Conservation (phyloP, 2,329 filamentous ascomycete genomes). For the Aspergillus phoenicis region DNA sequence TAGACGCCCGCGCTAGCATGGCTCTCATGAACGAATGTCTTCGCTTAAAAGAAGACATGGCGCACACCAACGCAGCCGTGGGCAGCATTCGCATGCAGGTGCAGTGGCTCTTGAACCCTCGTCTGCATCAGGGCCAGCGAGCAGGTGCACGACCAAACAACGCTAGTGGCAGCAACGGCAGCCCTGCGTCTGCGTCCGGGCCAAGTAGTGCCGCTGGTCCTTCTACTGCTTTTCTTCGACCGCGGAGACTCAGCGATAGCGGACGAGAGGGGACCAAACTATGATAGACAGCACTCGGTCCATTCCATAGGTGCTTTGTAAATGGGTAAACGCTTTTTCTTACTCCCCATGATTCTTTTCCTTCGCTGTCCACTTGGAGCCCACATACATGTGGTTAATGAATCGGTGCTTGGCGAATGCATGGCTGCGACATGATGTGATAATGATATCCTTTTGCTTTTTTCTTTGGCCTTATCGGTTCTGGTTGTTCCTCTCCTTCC, state of each 20-base stretch:
- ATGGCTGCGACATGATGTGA: neutral
- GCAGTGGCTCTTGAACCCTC: constrained; percentile 63
- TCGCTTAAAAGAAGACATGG: constrained; percentile 63
- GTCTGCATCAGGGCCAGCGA: constrained; percentile 50
- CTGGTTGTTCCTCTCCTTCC: neutral
- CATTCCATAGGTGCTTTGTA: neutral
- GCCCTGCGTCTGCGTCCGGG: constrained; percentile 28
- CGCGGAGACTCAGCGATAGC: constrained; percentile 43
- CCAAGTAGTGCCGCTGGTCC: constrained; percentile 29
- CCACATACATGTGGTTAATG: neutral
- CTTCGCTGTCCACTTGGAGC: neutral
- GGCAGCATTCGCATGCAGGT: constrained; percentile 62
- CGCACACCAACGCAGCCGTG: constrained; percentile 62
- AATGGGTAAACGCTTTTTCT: neutral
- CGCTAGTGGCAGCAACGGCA: constrained; percentile 18
- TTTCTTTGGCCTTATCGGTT: neutral
- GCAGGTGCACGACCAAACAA: constrained; percentile 24
- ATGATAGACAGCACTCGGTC: constrained; percentile 6
- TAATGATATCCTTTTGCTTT: neutral
- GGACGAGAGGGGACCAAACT: constrained; percentile 47
- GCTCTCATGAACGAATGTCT: constrained; percentile 65
- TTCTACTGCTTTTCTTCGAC: constrained; percentile 28
- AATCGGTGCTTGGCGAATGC: neutral
- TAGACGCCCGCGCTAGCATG: constrained; percentile 64
- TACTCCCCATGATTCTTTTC: neutral